phyloP scores from a whole-genome alignment of 306 rosid species.

The Malus fusca region DNA sequence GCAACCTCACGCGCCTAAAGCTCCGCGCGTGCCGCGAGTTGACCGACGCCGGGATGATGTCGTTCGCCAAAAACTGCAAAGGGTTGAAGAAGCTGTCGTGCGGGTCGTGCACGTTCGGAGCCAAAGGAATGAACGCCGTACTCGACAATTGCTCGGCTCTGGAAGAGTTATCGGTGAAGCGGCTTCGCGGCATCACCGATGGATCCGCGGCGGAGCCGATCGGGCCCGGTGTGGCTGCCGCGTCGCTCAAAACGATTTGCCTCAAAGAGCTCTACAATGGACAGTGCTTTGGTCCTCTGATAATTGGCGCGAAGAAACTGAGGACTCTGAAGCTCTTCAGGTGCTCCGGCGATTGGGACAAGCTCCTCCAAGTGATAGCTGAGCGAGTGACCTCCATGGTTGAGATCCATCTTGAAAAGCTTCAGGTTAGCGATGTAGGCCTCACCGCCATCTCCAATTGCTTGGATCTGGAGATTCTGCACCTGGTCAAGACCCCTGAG shows the following conservation, averaged over 20 bases:
- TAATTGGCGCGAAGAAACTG: slow-evolving; percentile 68
- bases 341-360: slow-evolving; percentile 96
- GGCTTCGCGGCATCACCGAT: slow-evolving; percentile 75
- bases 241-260: slow-evolving; percentile 61
- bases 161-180: slow-evolving; percentile 86
- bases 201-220: slow-evolving; percentile 55
- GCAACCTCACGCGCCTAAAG: slow-evolving; percentile 85
- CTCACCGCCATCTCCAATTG: slow-evolving; percentile 66
- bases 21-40: slow-evolving; percentile 83
- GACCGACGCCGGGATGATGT: slow-evolving; percentile 73
- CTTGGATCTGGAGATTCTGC: slow-evolving; percentile 74
- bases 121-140: slow-evolving; percentile 89
- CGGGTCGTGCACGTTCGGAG: slow-evolving; percentile 85
- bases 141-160: slow-evolving; percentile 60
- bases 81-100: slow-evolving; percentile 92
- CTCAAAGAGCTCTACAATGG: slow-evolving; percentile 85
- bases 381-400: slow-evolving; percentile 42
- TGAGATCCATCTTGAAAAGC: slow-evolving; percentile 86
- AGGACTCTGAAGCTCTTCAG: slow-evolving; percentile 78
- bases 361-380: slow-evolving; percentile 42
- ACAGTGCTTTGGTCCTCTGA: slow-evolving; percentile 82
- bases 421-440: slow-evolving; percentile 73
- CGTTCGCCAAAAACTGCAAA: slow-evolving; percentile 73
- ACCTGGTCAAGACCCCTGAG: slow-evolving; percentile 87
- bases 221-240: slow-evolving; percentile 66